A percentile compares a stretch with the other conserved stretches of the same genome.
Evolutionary conservation across 768 basidiomycete species (phyloP).

Genomic region (Symmetrospora coprosmae): DNA sequence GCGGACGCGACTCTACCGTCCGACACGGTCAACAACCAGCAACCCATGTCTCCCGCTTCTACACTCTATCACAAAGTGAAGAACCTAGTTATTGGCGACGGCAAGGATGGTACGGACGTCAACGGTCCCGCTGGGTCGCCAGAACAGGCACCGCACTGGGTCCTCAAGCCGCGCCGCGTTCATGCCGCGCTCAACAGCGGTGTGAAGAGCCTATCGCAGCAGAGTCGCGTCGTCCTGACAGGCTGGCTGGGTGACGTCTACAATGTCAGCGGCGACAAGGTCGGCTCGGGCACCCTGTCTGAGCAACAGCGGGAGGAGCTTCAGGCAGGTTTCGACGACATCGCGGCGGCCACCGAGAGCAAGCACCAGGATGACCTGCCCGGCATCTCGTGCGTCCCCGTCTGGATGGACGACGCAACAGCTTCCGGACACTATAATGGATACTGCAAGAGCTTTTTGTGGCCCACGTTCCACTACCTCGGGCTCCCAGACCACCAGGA

Average conservation of each 20-base stretch:
- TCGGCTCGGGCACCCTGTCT: slow-evolving; percentile 43
- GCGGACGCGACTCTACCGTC: not conserved
- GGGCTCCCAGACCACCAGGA: slow-evolving; percentile 77
- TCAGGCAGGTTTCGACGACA: slow-evolving; percentile 51
- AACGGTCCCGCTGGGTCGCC: not conserved
- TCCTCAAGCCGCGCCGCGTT: slow-evolving; percentile 62
- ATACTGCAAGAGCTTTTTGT: slow-evolving; percentile 65
- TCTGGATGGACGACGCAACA: slow-evolving; percentile 73
- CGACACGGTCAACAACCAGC: not conserved
- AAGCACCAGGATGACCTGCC: slow-evolving; percentile 29
- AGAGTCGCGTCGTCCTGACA: slow-evolving; percentile 78
- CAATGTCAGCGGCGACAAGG: slow-evolving; percentile 38
- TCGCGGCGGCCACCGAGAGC: slow-evolving; percentile 49
- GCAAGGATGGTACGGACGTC: not conserved
- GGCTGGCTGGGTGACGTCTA: slow-evolving; percentile 88
- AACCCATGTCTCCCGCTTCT: not conserved
- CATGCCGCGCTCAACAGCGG: slow-evolving; percentile 93
- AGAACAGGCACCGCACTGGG: slow-evolving; percentile 47
- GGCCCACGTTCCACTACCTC: slow-evolving; percentile 92
- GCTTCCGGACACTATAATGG: slow-evolving; percentile 43
- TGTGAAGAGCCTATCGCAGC: slow-evolving; percentile 64
- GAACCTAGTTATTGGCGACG: not conserved
- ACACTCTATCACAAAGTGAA: not conserved
- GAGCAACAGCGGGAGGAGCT: slow-evolving; percentile 54
- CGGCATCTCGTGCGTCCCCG: slow-evolving; percentile 64